Percentiles rank a stretch among this genome's conserved stretches.
Evolutionary conservation across 2,329 filamentous ascomycete species (phyloP).

Genomic region (Trichoderma simmonsii): DNA sequence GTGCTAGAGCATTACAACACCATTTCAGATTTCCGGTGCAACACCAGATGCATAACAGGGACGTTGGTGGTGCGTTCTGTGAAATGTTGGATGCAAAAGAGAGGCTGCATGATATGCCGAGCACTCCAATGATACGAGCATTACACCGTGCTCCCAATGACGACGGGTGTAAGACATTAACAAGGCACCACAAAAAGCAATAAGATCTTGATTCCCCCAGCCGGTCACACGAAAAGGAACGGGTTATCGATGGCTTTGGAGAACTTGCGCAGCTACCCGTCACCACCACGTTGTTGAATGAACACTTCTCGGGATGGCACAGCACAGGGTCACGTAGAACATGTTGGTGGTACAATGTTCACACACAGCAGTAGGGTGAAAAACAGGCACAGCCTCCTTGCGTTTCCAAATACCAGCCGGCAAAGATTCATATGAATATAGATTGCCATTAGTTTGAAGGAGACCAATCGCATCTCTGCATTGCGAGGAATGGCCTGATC

Average conservation of each 20-base stretch:
- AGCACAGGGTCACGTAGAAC: neutral
- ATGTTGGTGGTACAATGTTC: neutral
- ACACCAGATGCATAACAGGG: neutral
- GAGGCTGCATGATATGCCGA: neutral
- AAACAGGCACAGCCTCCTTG: neutral
- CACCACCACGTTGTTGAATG: constrained; percentile 15
- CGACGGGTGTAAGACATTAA: constrained; percentile 5
- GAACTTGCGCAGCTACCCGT: neutral
- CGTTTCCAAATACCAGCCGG: neutral
- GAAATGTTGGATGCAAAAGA: neutral
- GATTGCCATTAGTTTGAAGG: neutral
- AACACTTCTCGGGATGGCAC: constrained; percentile 6
- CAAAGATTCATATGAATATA: neutral
- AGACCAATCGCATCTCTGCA: neutral
- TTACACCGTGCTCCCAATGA: constrained; percentile 1
- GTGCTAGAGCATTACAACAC: neutral
- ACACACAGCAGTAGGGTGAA: neutral
- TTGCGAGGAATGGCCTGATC: neutral
- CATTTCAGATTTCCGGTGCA: neutral
- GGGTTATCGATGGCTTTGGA: neutral
- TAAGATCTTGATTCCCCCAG: constrained; percentile 12
- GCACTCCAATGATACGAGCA: constrained; percentile 9
- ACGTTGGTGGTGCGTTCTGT: neutral
- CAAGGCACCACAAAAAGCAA: neutral
- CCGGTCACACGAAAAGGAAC: neutral